Evolutionary conservation across 2,329 filamentous ascomycete genomes (phyloP).

Genomic region (Aureobasidium sp.): DNA sequence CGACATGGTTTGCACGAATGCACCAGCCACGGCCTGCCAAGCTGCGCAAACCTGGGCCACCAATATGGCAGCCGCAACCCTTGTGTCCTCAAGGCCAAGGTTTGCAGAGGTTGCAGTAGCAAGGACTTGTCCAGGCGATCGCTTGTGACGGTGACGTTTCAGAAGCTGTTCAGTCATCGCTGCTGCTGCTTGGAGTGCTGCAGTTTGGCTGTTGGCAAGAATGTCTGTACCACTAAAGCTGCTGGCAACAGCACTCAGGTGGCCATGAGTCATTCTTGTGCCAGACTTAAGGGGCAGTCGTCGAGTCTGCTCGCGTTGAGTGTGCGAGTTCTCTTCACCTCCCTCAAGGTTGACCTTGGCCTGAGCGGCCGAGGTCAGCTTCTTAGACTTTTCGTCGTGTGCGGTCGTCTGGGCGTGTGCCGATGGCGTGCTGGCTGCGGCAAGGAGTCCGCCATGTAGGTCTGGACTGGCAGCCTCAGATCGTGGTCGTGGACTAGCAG

Average conservation of each 20-base stretch:
- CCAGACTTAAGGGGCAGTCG: conserved; percentile 1
- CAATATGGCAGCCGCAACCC: neutral
- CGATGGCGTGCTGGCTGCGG: neutral
- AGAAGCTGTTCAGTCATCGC: neutral
- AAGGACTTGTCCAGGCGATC: neutral
- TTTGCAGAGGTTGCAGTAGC: neutral
- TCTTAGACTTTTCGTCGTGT: neutral
- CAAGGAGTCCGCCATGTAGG: neutral
- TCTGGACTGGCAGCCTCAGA: neutral
- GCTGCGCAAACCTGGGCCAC: neutral
- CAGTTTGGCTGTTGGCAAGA: neutral
- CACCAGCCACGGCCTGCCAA: neutral
- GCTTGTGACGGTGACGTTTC: neutral
- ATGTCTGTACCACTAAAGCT: too few species aligned
- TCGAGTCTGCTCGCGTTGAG: neutral
- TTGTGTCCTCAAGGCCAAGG: neutral
- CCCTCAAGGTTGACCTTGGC: neutral
- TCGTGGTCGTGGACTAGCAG: neutral
- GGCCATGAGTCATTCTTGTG: too few species aligned
- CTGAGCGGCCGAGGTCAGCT: neutral
- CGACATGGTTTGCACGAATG: neutral
- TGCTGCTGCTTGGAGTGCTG: neutral
- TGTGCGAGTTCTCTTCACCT: neutral
- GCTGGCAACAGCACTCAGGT: too few species aligned
- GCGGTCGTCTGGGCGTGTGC: neutral